Percentiles rank a stretch among this genome's conserved stretches.
Evolutionary conservation across 441 rosid species (phyloP).

Genomic region (Populus hybrid): DNA sequence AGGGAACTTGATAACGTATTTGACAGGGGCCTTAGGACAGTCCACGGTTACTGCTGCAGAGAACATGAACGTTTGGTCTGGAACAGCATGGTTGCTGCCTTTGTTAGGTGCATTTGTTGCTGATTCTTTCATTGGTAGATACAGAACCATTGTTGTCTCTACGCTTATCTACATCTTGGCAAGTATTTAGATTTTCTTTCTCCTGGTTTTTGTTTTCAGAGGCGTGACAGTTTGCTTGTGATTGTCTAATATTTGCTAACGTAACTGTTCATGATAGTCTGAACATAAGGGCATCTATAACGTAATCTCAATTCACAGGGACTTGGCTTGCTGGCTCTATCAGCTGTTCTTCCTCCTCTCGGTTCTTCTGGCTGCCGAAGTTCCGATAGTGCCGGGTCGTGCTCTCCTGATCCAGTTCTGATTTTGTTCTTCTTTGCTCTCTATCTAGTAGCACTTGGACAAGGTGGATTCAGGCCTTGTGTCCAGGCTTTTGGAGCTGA

Average conservation of each 20-base stretch:
- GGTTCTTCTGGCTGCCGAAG: slow-evolving; percentile 25
- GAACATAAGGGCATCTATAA: too few relatives aligned
- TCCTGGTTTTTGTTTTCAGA: too few relatives aligned
- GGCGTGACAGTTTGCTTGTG: too few relatives aligned
- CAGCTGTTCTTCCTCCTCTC: slow-evolving; percentile 45
- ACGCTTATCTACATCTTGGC: slow-evolving; percentile 54
- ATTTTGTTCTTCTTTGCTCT: slow-evolving; percentile 55
- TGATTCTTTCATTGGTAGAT: slow-evolving; percentile 63
- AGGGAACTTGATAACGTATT: slow-evolving; percentile 52
- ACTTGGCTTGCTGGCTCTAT: slow-evolving; percentile 47
- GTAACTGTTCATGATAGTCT: too few relatives aligned
- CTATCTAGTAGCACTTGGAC: slow-evolving; percentile 60
- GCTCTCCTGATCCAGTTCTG: slow-evolving; percentile 28
- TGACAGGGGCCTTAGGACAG: slow-evolving; percentile 59
- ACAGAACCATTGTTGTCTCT: slow-evolving; percentile 45
- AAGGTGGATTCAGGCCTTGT: slow-evolving; percentile 80
- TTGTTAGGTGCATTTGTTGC: slow-evolving; percentile 61
- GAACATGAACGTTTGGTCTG: slow-evolving; percentile 52
- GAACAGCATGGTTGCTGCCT: slow-evolving; percentile 47
- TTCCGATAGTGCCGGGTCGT: slow-evolving; percentile 7
- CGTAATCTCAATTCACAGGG: slow-evolving; percentile 34
- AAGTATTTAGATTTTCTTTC: neutral
- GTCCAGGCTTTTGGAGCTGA: slow-evolving; percentile 83
- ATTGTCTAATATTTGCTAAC: too few relatives aligned
- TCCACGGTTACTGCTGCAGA: slow-evolving; percentile 58